Evolutionary conservation across 2,329 filamentous ascomycete genomes (phyloP).

Genomic region (Talaromyces sp.): DNA sequence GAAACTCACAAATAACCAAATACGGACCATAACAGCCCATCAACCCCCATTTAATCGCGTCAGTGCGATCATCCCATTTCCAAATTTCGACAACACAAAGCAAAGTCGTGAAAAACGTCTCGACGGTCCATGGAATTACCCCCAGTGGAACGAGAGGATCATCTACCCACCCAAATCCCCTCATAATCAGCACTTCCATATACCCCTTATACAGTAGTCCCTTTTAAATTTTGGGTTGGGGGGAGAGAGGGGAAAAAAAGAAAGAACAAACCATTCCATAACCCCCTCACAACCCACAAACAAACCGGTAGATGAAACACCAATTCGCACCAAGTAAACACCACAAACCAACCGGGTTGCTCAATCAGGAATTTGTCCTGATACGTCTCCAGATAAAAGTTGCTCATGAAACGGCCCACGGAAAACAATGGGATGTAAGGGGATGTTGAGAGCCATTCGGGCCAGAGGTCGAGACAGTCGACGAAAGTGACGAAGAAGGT

Average conservation of each 20-base stretch:
- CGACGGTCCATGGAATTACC: slow-evolving; percentile 55
- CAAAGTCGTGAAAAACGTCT: slow-evolving; percentile 57
- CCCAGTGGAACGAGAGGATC: slow-evolving; percentile 55
- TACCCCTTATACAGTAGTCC: too few relatives aligned
- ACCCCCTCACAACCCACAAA: slow-evolving; percentile 54
- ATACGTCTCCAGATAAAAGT: slow-evolving; percentile 57
- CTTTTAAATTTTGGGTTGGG: neutral
- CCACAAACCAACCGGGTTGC: slow-evolving; percentile 56
- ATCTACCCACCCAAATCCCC: slow-evolving; percentile 33
- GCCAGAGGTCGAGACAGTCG: slow-evolving; percentile 14
- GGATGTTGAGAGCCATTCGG: slow-evolving; percentile 47
- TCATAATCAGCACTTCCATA: neutral
- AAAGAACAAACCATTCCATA: slow-evolving; percentile 44
- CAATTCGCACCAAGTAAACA: slow-evolving; percentile 55
- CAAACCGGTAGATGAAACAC: slow-evolving; percentile 58
- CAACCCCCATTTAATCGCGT: slow-evolving; percentile 46
- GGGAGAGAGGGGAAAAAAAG: neutral
- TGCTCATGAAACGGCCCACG: slow-evolving; percentile 47
- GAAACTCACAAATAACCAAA: slow-evolving; percentile 48
- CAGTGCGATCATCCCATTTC: slow-evolving; percentile 48
- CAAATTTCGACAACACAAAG: slow-evolving; percentile 59
- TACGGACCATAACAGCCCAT: slow-evolving; percentile 55
- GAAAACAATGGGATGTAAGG: slow-evolving; percentile 41
- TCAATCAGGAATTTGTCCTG: slow-evolving; percentile 59
- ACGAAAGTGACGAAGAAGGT: slow-evolving; percentile 7